Evolutionary conservation across 2,329 filamentous ascomycete species (phyloP).

Genomic region (Clathrospora elynae): DNA sequence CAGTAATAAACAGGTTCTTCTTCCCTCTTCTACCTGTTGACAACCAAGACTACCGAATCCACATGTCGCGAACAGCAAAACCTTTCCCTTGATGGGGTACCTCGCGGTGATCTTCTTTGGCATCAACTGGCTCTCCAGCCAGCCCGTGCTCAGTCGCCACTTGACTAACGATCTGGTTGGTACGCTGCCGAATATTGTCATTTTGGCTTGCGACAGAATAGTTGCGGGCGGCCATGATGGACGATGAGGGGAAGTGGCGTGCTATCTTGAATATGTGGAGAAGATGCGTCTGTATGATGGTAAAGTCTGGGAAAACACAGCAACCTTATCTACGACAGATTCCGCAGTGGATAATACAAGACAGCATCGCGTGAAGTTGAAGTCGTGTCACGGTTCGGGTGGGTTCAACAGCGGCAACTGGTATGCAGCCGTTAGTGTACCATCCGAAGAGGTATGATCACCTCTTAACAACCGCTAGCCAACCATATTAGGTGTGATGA

Average conservation of each 20-base stretch:
- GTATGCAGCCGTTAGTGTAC: not conserved
- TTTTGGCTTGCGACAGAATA: constrained; percentile 21
- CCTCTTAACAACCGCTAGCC: not conserved
- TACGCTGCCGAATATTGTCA: constrained; percentile 26
- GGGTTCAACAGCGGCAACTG: constrained; percentile 1
- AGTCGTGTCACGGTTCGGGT: constrained; percentile 8
- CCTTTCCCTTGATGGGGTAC: constrained; percentile 48
- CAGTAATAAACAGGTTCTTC: too few species aligned
- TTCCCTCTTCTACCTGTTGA: too few species aligned
- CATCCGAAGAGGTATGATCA: not conserved
- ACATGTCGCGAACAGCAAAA: constrained; percentile 48
- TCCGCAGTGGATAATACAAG: constrained; percentile 67
- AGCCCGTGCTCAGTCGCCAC: constrained; percentile 33
- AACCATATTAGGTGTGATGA: not conserved
- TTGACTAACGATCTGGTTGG: constrained; percentile 28
- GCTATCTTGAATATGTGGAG: not conserved
- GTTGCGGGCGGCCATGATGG: constrained; percentile 12
- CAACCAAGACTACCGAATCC: constrained; percentile 49
- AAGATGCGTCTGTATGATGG: constrained; percentile 5
- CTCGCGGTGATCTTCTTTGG: constrained; percentile 45
- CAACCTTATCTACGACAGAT: constrained; percentile 69
- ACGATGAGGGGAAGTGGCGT: not conserved
- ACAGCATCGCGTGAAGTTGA: constrained; percentile 30
- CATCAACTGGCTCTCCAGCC: constrained; percentile 46
- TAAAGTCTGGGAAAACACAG: constrained; percentile 40